Evolutionary conservation across 768 basidiomycete genomes (phyloP).

Genomic region (Kockovaella imperatae): DNA sequence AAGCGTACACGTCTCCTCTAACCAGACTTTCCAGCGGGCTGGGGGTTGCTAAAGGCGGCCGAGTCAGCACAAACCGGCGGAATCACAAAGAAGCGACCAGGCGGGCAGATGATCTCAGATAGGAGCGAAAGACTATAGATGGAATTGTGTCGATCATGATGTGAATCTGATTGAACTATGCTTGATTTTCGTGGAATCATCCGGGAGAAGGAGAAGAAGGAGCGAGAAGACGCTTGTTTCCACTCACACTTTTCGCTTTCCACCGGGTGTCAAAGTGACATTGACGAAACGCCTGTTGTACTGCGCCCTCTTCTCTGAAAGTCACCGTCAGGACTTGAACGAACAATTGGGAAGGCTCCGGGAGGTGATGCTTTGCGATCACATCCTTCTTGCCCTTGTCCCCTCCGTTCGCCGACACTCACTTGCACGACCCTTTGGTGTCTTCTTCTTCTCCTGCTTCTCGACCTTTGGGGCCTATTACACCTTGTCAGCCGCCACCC

Average conservation of each 20-base stretch:
- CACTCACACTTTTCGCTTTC: conserved; percentile 94
- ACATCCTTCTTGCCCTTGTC: neutral
- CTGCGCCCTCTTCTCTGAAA: conserved; percentile 69
- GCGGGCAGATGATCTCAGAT: conserved; percentile 58
- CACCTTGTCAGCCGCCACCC: neutral
- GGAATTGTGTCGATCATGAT: conserved; percentile 71
- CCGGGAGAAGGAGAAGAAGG: conserved; percentile 11
- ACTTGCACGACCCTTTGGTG: conserved; percentile 86
- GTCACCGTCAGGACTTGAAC: neutral
- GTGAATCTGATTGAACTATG: conserved; percentile 95
- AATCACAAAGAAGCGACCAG: neutral
- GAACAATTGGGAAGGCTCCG: neutral
- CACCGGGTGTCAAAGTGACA: conserved; percentile 79
- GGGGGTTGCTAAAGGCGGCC: conserved; percentile 36
- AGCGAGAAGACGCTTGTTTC: neutral
- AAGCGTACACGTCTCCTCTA: too few species aligned
- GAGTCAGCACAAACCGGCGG: neutral
- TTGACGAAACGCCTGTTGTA: conserved; percentile 94
- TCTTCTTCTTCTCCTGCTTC: conserved; percentile 98
- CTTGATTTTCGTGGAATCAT: conserved; percentile 47
- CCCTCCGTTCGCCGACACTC: conserved; percentile 9
- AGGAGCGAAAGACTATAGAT: conserved; percentile 99
- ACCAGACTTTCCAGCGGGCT: conserved; percentile 45
- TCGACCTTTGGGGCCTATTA: conserved; percentile 86
- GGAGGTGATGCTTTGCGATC: neutral